phyloP scores from a whole-genome alignment of 1,284 basidiomycete genomes.

The Leccinum glutinopallens region DNA sequence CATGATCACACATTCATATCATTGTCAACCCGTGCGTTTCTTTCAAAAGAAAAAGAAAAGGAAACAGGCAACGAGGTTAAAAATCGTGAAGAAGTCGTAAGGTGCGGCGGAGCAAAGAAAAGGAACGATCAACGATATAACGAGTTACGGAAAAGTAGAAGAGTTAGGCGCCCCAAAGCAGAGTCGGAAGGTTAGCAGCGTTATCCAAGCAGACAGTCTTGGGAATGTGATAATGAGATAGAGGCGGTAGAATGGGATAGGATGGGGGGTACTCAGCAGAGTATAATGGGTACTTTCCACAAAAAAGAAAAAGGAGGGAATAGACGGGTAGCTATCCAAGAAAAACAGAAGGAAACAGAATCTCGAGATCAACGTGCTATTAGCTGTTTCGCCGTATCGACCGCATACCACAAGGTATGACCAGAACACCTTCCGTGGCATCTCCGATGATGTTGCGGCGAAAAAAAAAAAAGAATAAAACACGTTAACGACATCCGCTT shows the following conservation, averaged over 20 bases:
- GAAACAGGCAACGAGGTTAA: conserved; percentile 9
- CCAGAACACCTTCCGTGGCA: neutral
- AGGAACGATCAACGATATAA: conserved; percentile 1
- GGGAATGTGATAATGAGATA: conserved; percentile 13
- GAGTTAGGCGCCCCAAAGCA: neutral
- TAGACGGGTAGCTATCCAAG: conserved; percentile 22
- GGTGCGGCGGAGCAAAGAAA: neutral
- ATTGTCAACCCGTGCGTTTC: conserved; percentile 3
- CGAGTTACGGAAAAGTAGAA: neutral
- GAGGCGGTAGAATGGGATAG: conserved; percentile 1
- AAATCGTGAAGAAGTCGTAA: conserved; percentile 25
- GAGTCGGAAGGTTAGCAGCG: conserved; percentile 12
- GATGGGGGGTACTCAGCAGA: conserved; percentile 5
- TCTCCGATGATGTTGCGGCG: neutral
- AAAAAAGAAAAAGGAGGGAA: conserved; percentile 4
- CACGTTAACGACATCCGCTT: neutral
- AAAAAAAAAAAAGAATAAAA: neutral
- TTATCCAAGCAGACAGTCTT: conserved; percentile 14
- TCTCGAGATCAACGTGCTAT: conserved; percentile 1
- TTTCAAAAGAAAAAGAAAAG: neutral
- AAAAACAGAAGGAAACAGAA: conserved; percentile 2
- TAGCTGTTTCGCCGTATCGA: neutral
- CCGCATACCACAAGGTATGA: neutral
- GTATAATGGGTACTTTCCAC: conserved; percentile 22
- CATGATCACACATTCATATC: conserved; percentile 5